These are phyloP conservation scores for Cladosporium colombiae DNA, from an alignment of 2,329 filamentous ascomycete genomes.

Conservation along the genomic window DNA sequence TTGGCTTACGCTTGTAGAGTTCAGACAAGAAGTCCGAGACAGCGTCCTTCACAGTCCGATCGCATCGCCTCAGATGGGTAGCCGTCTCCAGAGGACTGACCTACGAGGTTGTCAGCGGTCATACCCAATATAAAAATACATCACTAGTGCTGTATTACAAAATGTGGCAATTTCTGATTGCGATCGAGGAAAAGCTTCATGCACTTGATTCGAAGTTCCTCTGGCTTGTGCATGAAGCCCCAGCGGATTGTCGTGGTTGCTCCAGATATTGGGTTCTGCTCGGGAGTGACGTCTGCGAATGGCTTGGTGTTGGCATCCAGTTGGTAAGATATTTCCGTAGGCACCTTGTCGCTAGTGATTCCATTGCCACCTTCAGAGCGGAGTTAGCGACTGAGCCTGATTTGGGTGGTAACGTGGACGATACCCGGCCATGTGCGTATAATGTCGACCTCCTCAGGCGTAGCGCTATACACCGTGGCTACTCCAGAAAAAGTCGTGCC, in stretches of 20 bases:
- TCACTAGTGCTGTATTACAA: conserved; percentile 58
- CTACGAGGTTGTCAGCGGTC: conserved; percentile 63
- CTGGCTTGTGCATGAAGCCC: conserved; percentile 81
- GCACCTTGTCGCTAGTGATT: conserved; percentile 86
- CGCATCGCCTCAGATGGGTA: conserved; percentile 70
- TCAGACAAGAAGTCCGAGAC: conserved; percentile 78
- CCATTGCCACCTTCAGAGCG: conserved; percentile 65
- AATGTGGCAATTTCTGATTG: conserved; percentile 77
- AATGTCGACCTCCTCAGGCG: conserved; percentile 77
- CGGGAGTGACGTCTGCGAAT: conserved; percentile 13
- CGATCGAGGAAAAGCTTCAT: conserved; percentile 84
- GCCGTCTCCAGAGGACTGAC: conserved; percentile 76
- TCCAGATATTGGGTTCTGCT: conserved; percentile 12
- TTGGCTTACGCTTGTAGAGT: conserved; percentile 55
- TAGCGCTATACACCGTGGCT: conserved; percentile 48
- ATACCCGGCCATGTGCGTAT: conserved; percentile 38
- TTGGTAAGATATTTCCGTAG: conserved; percentile 71
- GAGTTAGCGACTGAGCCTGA: neutral
- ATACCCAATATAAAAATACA: neutral
- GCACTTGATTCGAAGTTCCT: conserved; percentile 73
- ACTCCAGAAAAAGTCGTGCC: conserved; percentile 81
- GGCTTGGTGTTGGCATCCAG: conserved; percentile 39
- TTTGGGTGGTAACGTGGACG: neutral
- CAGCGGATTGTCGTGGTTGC: conserved; percentile 56
- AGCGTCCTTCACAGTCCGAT: conserved; percentile 76